Evolutionary conservation across 441 rosid genomes (phyloP).

Genomic region (Viola pubescens): DNA sequence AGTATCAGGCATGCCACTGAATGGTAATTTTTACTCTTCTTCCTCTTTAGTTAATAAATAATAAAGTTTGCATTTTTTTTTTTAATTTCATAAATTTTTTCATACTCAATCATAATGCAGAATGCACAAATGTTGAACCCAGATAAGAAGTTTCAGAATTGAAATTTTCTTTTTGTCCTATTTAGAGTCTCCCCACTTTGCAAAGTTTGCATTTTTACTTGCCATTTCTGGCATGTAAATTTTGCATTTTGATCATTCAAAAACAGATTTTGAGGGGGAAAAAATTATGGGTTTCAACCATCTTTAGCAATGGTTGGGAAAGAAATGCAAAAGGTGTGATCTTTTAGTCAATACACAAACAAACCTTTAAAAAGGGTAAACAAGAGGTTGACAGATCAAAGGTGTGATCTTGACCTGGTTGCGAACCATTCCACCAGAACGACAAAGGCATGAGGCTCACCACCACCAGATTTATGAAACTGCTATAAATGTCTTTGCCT

Average conservation of each 20-base stretch:
- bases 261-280: not conserved
- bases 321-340: too few species aligned
- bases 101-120: too few species aligned
- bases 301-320: too few species aligned
- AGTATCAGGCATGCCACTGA: constrained; percentile 89
- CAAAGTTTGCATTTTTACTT: too few species aligned
- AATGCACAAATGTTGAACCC: too few species aligned
- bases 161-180: too few species aligned
- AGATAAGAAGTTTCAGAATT: too few species aligned
- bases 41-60: too few species aligned
- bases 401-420: constrained; percentile 18
- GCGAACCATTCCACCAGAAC: constrained; percentile 13
- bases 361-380: not conserved
- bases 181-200: too few species aligned
- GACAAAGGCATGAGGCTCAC: constrained; percentile 26
- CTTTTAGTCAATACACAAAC: constrained; percentile 5
- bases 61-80: too few species aligned
- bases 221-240: not conserved
- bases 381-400: constrained; percentile 15
- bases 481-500: constrained; percentile 15
- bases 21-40: constrained; percentile 39
- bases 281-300: not conserved
- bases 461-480: constrained; percentile 4
- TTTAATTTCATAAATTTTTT: too few species aligned
- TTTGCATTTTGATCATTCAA: constrained; percentile 4